phyloP scores from a whole-genome alignment of 345 rosid genomes.

The thale cress (Arabidopsis thaliana) region DNA sequence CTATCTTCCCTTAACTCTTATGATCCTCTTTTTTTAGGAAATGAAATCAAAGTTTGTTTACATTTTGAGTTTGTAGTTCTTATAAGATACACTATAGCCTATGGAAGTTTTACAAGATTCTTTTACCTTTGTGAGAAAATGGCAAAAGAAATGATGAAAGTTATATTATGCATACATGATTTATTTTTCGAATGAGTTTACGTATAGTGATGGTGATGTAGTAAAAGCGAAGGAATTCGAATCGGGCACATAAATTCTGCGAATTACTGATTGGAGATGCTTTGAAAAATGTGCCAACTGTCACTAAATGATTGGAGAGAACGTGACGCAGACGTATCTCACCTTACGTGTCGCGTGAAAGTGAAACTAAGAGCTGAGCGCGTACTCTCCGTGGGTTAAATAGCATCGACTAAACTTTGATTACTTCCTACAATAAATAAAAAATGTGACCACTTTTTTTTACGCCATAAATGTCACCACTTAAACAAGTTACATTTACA shows the following conservation, averaged over 20 bases:
- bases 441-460: not conserved
- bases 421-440: not conserved
- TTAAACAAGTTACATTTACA: not conserved
- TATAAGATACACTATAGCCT: too few species aligned
- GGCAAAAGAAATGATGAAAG: too few species aligned
- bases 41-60: not conserved
- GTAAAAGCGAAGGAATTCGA: not conserved
- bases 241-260: not conserved
- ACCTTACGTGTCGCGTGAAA: not conserved
- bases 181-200: too few species aligned
- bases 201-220: not conserved
- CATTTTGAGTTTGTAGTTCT: not conserved
- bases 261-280: not conserved
- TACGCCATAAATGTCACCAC: not conserved
- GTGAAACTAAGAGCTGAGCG: not conserved
- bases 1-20: too few species aligned
- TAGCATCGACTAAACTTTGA: not conserved
- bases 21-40: not conserved
- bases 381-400: slow-evolving; percentile 5
- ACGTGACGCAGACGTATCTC: slow-evolving; percentile 9
- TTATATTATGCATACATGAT: too few species aligned
- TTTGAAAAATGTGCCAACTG: slow-evolving; percentile 27
- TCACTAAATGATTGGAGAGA: slow-evolving; percentile 15
- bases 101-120: too few species aligned
- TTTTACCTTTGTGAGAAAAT: too few species aligned